A percentile compares a stretch with the other conserved stretches of the same genome.
phyloP scores from a whole-genome alignment of 108 stramenopile species.

The Pseudonitzschia delicatissima region DNA sequence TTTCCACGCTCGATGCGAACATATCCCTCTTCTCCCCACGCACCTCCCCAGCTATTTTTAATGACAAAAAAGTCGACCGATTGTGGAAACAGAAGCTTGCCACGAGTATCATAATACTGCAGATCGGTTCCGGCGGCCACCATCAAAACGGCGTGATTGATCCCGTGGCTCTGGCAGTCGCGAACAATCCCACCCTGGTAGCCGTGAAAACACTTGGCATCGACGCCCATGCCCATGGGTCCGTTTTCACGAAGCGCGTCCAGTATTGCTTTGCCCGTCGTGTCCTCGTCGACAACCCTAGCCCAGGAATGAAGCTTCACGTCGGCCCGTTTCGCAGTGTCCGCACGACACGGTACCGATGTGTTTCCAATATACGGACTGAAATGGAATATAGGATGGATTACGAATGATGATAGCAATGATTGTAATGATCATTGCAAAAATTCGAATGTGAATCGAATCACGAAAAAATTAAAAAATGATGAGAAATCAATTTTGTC shows the following conservation, averaged over 20 bases:
- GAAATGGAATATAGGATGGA: too few relatives aligned
- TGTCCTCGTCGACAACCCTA: neutral
- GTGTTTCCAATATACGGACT: neutral
- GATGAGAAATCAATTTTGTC: neutral
- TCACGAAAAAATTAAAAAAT: too few relatives aligned
- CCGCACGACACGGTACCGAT: neutral
- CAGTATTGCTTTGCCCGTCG: neutral
- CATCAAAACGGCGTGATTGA: neutral
- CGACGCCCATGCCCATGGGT: neutral
- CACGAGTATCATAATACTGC: neutral
- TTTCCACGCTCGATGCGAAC: neutral
- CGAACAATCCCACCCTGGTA: neutral
- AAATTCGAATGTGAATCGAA: too few relatives aligned
- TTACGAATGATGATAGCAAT: too few relatives aligned
- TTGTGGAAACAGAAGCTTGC: neutral
- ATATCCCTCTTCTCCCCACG: neutral
- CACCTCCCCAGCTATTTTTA: neutral
- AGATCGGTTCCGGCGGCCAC: neutral
- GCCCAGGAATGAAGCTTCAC: neutral
- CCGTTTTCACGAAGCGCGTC: neutral
- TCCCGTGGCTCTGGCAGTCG: neutral
- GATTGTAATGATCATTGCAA: too few relatives aligned
- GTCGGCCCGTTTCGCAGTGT: neutral
- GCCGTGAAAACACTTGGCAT: neutral
- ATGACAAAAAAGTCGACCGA: neutral